phyloP scores from a whole-genome alignment of 495 filamentous ascomycete genomes.

The Daldinia caldariorum region DNA sequence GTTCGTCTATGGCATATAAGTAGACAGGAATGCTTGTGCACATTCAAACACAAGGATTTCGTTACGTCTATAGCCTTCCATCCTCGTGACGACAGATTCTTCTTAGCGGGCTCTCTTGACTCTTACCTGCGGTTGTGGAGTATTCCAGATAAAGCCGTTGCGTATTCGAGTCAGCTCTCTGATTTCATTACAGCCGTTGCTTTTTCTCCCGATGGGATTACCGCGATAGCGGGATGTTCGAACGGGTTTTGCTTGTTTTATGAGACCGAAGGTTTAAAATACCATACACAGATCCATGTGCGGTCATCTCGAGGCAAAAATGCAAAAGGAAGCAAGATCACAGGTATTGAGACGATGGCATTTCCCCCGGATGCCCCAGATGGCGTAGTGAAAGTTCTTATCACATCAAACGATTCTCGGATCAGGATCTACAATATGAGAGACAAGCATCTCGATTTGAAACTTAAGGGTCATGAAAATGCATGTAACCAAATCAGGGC shows the following conservation, averaged over 20 bases:
- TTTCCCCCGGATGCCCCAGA: slow-evolving; percentile 65
- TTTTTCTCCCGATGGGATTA: slow-evolving; percentile 92
- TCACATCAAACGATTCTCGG: slow-evolving; percentile 95
- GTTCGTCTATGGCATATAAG: slow-evolving; percentile 94
- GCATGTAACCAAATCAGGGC: slow-evolving; percentile 92
- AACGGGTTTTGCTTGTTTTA: slow-evolving; percentile 91
- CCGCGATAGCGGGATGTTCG: slow-evolving; percentile 87
- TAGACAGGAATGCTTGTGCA: slow-evolving; percentile 86
- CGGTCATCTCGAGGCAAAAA: slow-evolving; percentile 90
- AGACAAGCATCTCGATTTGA: slow-evolving; percentile 84
- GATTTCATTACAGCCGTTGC: slow-evolving; percentile 94
- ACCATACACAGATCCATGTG: slow-evolving; percentile 85
- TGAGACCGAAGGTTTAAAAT: slow-evolving; percentile 91
- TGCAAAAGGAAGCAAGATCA: slow-evolving; percentile 96
- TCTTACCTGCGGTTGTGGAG: slow-evolving; percentile 94
- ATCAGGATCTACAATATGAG: slow-evolving; percentile 89
- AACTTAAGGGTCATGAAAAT: slow-evolving; percentile 94
- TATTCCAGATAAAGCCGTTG: slow-evolving; percentile 95
- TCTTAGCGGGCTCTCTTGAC: slow-evolving; percentile 92
- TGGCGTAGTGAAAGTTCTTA: slow-evolving; percentile 82
- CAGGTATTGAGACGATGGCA: slow-evolving; percentile 83
- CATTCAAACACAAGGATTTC: slow-evolving; percentile 96
- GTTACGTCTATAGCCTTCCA: slow-evolving; percentile 96
- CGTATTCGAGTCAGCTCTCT: slow-evolving; percentile 81
- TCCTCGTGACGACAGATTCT: slow-evolving; percentile 94